phyloP scores from a whole-genome alignment of 768 basidiomycete species.

The Tulasnella sp. region DNA sequence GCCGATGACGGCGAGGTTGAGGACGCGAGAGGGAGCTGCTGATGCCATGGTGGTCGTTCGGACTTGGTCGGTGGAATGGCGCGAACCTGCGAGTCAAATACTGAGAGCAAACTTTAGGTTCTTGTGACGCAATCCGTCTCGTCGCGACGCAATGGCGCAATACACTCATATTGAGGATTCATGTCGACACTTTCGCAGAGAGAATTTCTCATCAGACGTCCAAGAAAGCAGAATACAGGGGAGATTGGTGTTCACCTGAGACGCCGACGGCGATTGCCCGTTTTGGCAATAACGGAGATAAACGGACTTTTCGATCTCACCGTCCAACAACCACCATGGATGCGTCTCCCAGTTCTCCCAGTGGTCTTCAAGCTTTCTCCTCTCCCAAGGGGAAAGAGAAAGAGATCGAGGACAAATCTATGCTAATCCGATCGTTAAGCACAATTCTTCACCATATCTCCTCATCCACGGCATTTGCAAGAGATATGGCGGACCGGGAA shows the following conservation, averaged over 20 bases:
- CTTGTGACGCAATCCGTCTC: neutral
- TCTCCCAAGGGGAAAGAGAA: neutral
- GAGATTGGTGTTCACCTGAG: neutral
- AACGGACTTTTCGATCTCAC: neutral
- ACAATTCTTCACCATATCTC: no score
- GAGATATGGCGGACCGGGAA: no score
- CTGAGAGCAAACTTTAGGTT: neutral
- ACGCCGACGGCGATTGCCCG: neutral
- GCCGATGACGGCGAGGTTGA: slow-evolving; percentile 73
- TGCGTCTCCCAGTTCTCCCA: neutral
- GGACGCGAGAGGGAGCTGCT: slow-evolving; percentile 5
- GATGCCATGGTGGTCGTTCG: neutral
- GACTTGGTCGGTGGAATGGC: neutral
- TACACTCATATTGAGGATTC: no score
- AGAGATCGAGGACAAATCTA: neutral
- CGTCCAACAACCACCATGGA: neutral
- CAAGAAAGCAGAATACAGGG: no score
- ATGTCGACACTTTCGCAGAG: no score
- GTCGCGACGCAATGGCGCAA: no score
- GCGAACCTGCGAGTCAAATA: neutral
- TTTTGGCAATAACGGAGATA: neutral
- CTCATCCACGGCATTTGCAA: no score
- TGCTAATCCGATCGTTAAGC: no score
- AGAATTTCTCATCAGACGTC: no score
- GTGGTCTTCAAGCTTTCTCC: neutral